These are phyloP conservation scores for Gaertneriomyces semiglobifer DNA, from an alignment of 192 early-diverging fungal species.

Conservation along the genomic window DNA sequence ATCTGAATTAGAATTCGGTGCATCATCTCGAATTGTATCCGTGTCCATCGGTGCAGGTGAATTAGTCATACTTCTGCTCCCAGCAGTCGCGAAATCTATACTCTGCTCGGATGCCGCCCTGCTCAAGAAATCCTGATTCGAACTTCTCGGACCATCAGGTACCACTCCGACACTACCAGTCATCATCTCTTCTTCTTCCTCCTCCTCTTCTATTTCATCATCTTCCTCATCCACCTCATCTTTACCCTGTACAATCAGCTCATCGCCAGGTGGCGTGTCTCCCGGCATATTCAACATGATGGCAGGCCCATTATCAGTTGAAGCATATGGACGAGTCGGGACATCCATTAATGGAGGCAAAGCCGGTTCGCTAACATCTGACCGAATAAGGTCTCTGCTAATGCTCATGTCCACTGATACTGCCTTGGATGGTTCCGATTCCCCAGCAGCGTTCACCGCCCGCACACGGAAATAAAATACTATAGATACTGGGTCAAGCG, in stretches of 20 bases:
- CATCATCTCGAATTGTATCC: neutral
- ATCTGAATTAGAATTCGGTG: neutral
- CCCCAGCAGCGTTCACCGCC: neutral
- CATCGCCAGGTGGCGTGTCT: neutral
- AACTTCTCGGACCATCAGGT: neutral
- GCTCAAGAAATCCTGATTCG: neutral
- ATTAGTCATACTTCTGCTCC: neutral
- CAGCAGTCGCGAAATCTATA: neutral
- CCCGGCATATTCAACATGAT: neutral
- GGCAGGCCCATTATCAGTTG: no score
- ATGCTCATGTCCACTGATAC: neutral
- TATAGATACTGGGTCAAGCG: neutral
- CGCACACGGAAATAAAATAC: neutral
- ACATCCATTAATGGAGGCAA: neutral
- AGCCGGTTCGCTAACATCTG: neutral
- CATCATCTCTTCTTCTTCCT: slow-evolving; percentile 17
- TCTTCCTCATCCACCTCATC: slow-evolving; percentile 18
- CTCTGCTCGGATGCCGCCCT: neutral
- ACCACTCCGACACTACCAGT: slow-evolving; percentile 2
- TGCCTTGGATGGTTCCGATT: neutral
- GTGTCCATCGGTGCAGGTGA: neutral
- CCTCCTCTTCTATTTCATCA: slow-evolving; percentile 13
- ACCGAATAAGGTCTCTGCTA: neutral
- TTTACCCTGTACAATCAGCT: neutral
- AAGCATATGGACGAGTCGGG: neutral